Base-by-base conservation (phyloP, 768 basidiomycete genomes). In the Phaffia tasmanica region DNA sequence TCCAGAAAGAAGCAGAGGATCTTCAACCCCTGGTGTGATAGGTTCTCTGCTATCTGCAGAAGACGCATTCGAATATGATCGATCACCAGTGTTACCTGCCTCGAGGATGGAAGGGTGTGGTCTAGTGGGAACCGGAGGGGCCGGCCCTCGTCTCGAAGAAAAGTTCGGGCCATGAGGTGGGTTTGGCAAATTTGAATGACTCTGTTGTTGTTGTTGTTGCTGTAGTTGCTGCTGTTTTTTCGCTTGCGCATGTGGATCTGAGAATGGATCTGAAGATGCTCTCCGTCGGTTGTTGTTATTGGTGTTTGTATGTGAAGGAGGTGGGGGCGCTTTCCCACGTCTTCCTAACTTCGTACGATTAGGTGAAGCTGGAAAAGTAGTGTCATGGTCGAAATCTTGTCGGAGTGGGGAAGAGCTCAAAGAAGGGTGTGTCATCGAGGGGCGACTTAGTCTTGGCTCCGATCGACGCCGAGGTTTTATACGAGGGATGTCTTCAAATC, bases 401-500 rank as follows among this genome's bases (percentile, higher is more conserved):
- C 50, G 60, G n/a, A 30, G 32, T 1, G 63, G 50, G 2, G 58
- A 27, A 21, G 30, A 14, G 58, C n/a, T 46, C 18, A 9, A 51
- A 51, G 50, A 42, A 54, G 29, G 62, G 23, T 50, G 29, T 63
- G 23, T n/a, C 30, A 54, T 19, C 19, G 32, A 54, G 19, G 61
- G 25, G 1, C 27, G 61, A 62, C 61, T 47, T 21, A 32, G 57
- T 30, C 29, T 25, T 3, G 27, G 29, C 21, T 56, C 57, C n/a
- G 49, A 59, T 0, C 59, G 49, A 11, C 49, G 58, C 15, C 59
- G 65, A 30, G 65, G 30, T n/a, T 53, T 59, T 5, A 47, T 29
- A 16, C 66, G 66, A 21, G 61, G 66, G 32, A 62, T 32, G 46
- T 67, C 66, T 30, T 67, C 60, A 50, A 67, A 67, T 25, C 66